Evolutionary conservation across 352 stramenopile species (phyloP).

Genomic region (Pythium utonaiense): DNA sequence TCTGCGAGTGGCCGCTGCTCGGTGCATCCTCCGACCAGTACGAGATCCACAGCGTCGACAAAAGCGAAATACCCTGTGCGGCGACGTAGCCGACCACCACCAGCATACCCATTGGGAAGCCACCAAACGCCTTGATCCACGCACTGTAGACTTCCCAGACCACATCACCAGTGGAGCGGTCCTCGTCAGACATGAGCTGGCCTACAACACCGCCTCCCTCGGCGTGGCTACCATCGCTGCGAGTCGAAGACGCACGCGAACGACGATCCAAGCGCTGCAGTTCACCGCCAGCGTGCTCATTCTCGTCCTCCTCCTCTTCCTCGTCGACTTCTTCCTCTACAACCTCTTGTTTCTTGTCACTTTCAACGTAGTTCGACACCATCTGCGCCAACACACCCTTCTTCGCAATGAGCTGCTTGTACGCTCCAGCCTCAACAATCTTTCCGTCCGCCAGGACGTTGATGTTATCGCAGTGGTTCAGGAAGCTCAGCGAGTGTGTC

Average conservation of each 20-base stretch:
- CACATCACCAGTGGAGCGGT: constrained; percentile 71
- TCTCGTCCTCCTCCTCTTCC: constrained; percentile 30
- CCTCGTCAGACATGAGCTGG: constrained; percentile 66
- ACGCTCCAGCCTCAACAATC: constrained; percentile 55
- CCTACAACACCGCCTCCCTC: constrained; percentile 17
- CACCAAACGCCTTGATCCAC: constrained; percentile 70
- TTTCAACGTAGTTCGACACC: constrained; percentile 63
- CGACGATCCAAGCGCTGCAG: constrained; percentile 27
- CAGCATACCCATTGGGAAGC: constrained; percentile 37
- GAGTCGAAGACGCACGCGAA: constrained; percentile 51
- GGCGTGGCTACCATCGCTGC: constrained; percentile 46
- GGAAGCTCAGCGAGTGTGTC: constrained; percentile 86
- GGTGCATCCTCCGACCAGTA: constrained; percentile 87
- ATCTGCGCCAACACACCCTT: constrained; percentile 54
- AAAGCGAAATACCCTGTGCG: constrained; percentile 47
- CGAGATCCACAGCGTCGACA: constrained; percentile 89
- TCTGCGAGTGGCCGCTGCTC: constrained; percentile 48
- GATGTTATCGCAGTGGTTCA: constrained; percentile 55
- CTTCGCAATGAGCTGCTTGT: constrained; percentile 55
- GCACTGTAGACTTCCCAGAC: constrained; percentile 56
- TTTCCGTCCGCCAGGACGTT: constrained; percentile 55
- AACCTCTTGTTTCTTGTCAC: constrained; percentile 44
- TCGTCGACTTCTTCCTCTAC: constrained; percentile 23
- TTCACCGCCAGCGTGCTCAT: constrained; percentile 14
- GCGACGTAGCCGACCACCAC: constrained; percentile 53